Evolutionary conservation across 768 basidiomycete genomes (phyloP).

Genomic region (Amanita subjunquillea): DNA sequence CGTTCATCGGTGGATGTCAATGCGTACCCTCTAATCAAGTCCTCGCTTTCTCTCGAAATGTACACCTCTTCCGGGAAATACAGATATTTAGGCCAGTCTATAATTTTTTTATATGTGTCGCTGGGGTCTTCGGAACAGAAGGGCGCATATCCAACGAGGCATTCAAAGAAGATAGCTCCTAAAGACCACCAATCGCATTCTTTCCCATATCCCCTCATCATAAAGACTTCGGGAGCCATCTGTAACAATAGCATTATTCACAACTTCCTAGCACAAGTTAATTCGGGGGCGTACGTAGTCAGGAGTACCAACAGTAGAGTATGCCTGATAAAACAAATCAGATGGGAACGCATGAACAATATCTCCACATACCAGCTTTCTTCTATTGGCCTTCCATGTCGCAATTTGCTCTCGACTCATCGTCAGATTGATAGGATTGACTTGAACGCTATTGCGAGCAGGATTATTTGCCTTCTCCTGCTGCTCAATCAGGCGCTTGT

Average conservation of each 20-base stretch:
- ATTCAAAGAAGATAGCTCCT: conserved; percentile 98
- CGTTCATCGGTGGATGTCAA: not conserved
- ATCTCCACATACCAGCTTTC: conserved; percentile 64
- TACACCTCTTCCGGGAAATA: conserved; percentile 94
- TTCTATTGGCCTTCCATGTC: conserved; percentile 97
- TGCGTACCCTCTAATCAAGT: conserved; percentile 73
- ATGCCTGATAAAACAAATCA: conserved; percentile 47
- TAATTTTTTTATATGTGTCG: conserved; percentile 97
- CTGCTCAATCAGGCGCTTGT: conserved; percentile 68
- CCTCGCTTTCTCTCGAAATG: conserved; percentile 85
- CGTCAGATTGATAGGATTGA: conserved; percentile 94
- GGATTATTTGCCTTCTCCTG: conserved; percentile 53
- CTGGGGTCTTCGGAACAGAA: conserved; percentile 97
- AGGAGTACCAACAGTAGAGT: conserved; percentile 75
- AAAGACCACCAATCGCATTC: conserved; percentile 99
- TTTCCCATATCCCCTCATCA: conserved; percentile 95
- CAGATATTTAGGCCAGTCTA: conserved; percentile 88
- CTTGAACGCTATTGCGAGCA: conserved; percentile 91
- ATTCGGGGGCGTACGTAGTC: conserved; percentile 38
- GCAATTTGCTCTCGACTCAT: conserved; percentile 96
- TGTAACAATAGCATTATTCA: conserved; percentile 32
- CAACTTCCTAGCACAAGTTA: not conserved
- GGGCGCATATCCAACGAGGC: conserved; percentile 94
- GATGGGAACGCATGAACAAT: not conserved
- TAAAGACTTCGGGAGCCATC: conserved; percentile 96